Base-by-base conservation (phyloP, 177 flowering plant genomes). In the Vitis hybrid region DNA sequence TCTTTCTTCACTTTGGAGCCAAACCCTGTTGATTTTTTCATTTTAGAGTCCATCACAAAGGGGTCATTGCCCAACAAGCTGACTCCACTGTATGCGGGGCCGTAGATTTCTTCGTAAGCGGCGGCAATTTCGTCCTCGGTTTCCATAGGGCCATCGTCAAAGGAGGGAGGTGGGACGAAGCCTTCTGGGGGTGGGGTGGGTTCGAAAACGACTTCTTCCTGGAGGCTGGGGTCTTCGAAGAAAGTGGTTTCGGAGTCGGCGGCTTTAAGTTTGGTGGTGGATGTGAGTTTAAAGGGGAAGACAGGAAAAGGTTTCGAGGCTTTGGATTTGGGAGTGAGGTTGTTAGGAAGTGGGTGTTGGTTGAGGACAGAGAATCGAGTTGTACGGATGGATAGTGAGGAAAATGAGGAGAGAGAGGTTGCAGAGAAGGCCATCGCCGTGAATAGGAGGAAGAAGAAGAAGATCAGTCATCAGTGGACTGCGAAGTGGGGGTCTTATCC, bases 21-120 rank as follows among this genome's bases (percentile, higher is more conserved):
- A 13, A 84, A 81, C 74, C 84, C 90, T 61, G 66, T 69, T 1
- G 65, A 57, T 64, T 88, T 88, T 79, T 85, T 87, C 63, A 83
- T 62, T 80, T 88, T 89, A 15, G 95, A 74, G 68, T 93, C 92
- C 98, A 91, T 91, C 9, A 83, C 94, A 52, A 78, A 67, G 0
- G 90, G 59, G 73, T 95, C 88, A 26, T 87, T 88, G 14, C 94
- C 99, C 51, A 93, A 70, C 1, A 82, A 74, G 31, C 80, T 82
- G 62, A 83, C 84, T 0, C 99, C 98, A 48, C 94, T 88, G 74
- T 84, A 95, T 0, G 91, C 99, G 0, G 96, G 87, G 1, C 99
- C 99, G 75, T 93, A 95, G 51, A 90, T 70, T 74, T 90, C 94
- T 72, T 95, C 99, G 66, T 90, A 93, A 0, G 93, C 91, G 1